Conservation (phyloP, 352 stramenopile species). For the Globisporangium perplexum region DNA sequence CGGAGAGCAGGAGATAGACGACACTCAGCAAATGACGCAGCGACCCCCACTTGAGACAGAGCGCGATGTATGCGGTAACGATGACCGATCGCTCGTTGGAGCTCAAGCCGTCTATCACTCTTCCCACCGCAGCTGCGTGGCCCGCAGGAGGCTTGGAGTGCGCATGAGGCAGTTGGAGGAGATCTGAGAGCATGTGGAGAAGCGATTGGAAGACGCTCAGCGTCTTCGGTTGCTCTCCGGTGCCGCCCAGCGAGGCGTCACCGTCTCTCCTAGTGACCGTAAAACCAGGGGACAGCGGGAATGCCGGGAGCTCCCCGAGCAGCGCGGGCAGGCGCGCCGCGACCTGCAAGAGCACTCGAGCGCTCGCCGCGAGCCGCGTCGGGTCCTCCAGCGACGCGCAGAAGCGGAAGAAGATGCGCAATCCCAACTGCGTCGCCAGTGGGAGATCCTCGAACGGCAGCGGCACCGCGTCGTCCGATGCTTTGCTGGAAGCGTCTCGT, state of each 20-base stretch:
- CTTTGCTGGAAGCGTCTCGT: neutral
- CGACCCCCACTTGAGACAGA: slow-evolving; percentile 67
- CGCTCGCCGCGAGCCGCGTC: slow-evolving; percentile 16
- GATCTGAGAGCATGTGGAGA: slow-evolving; percentile 31
- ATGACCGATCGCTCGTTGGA: slow-evolving; percentile 24
- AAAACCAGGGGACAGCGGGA: slow-evolving; percentile 50
- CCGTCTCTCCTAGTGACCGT: neutral
- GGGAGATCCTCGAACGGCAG: slow-evolving; percentile 35
- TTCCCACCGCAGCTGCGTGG: neutral
- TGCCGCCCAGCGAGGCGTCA: neutral
- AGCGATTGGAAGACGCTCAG: slow-evolving; percentile 56
- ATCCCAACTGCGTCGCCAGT: slow-evolving; percentile 36
- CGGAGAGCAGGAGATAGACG: slow-evolving; percentile 31
- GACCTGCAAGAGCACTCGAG: slow-evolving; percentile 37
- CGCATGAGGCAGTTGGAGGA: slow-evolving; percentile 20
- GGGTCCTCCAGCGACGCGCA: slow-evolving; percentile 43
- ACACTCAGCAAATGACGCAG: slow-evolving; percentile 44
- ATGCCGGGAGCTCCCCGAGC: slow-evolving; percentile 41
- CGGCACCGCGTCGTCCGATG: slow-evolving; percentile 10
- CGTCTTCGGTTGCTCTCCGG: neutral
- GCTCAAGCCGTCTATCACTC: slow-evolving; percentile 6
- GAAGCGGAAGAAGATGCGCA: slow-evolving; percentile 69
- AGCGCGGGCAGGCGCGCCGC: slow-evolving; percentile 52
- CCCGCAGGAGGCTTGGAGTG: neutral
- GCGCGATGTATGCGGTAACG: slow-evolving; percentile 44